Conservation (phyloP, 1,139 yeast species). For the Saccharomyces pastorianus region DNA sequence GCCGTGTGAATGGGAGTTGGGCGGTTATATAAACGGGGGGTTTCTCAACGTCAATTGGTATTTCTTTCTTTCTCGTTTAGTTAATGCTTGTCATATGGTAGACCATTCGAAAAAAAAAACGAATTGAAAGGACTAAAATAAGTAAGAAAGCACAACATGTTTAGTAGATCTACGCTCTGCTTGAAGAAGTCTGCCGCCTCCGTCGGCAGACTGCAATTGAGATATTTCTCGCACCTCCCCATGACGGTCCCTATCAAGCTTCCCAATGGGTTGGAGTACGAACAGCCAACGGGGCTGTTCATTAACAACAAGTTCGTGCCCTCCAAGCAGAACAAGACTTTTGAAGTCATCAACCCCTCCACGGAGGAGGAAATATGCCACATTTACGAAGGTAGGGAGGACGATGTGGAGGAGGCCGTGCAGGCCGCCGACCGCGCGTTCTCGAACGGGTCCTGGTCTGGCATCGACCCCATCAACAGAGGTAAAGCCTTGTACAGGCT, state of each 20-base stretch:
- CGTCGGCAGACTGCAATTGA: constrained; percentile 14
- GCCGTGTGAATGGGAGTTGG: background rate
- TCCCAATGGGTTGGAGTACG: constrained; percentile 44
- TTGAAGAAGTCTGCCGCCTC: constrained; percentile 11
- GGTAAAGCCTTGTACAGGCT: constrained; percentile 46
- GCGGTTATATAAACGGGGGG: background rate
- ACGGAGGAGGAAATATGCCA: constrained; percentile 39
- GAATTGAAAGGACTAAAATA: background rate
- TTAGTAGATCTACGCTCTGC: constrained; percentile 8
- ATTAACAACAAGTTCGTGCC: constrained; percentile 38
- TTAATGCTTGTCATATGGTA: too few species aligned
- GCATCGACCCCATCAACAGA: constrained; percentile 38
- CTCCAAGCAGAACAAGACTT: constrained; percentile 35
- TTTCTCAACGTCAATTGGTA: background rate
- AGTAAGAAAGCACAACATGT: background rate
- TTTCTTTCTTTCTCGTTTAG: background rate
- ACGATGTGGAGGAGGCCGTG: constrained; percentile 40
- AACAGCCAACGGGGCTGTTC: constrained; percentile 45
- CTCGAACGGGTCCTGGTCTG: constrained; percentile 34
- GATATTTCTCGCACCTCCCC: constrained; percentile 28
- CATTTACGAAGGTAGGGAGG: constrained; percentile 38
- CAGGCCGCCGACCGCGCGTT: constrained; percentile 38
- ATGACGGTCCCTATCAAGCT: constrained; percentile 36
- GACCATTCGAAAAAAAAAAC: background rate
- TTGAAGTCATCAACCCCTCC: constrained; percentile 39